Evolutionary conservation across 805 yeast genomes (phyloP).

Genomic region (Metschnikowia bowlesiae): DNA sequence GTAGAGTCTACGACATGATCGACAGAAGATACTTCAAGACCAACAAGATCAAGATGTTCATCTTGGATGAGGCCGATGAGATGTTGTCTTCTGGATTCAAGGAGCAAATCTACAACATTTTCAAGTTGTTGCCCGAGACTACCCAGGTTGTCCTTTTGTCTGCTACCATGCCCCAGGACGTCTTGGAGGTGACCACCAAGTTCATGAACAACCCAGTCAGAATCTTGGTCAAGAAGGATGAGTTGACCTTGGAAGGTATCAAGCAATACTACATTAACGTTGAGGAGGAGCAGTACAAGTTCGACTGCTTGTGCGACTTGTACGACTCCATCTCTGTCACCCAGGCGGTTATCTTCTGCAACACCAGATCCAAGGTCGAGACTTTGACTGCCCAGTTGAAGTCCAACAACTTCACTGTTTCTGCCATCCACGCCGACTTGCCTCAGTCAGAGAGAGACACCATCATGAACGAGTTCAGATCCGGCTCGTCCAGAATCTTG

Average conservation of each 20-base stretch:
- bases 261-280: conserved; percentile 89
- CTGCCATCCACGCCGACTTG: conserved; percentile 95
- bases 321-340: conserved; percentile 94
- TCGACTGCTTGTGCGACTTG: conserved; percentile 89
- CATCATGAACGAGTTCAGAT: conserved; percentile 93
- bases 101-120: conserved; percentile 92
- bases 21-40: conserved; percentile 82
- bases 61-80: conserved; percentile 98
- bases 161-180: conserved; percentile 94
- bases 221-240: conserved; percentile 92
- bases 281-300: conserved; percentile 90
- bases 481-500: conserved; percentile 88
- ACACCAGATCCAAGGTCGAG: conserved; percentile 92
- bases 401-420: conserved; percentile 82
- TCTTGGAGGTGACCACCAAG: conserved; percentile 82
- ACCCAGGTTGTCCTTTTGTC: conserved; percentile 93
- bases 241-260: conserved; percentile 91
- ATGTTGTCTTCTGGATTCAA: conserved; percentile 89
- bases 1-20: conserved; percentile 95
- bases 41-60: conserved; percentile 84
- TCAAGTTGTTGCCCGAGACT: conserved; percentile 78
- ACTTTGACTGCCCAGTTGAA: conserved; percentile 71
- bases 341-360: conserved; percentile 97
- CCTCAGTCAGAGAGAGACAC: conserved; percentile 89
- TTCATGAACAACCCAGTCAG: conserved; percentile 94